Conservation (phyloP, 441 rosid genomes). For the Pelargonium citronellum region DNA sequence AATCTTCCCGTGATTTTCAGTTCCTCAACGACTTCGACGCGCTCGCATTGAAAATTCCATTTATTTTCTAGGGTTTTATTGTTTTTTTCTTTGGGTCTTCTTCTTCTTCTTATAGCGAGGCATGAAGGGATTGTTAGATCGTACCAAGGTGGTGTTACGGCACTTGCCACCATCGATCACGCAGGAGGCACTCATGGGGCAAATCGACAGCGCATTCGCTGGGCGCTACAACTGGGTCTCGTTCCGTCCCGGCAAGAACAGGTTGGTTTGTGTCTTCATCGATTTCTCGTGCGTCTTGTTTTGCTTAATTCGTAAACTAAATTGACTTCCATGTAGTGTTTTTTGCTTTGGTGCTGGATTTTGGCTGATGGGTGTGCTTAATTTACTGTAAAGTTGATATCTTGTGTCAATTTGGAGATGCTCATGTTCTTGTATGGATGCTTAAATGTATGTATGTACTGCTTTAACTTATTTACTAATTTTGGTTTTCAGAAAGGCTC, state of each 20-base stretch:
- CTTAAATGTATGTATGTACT: background rate
- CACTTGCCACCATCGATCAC: constrained; percentile 63
- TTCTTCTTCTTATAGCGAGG: constrained; percentile 13
- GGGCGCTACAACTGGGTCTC: constrained; percentile 60
- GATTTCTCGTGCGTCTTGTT: background rate
- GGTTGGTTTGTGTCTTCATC: constrained; percentile 30
- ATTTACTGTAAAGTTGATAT: background rate
- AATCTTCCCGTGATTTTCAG: constrained; percentile 24
- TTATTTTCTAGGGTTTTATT: constrained; percentile 11
- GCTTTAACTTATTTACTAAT: background rate
- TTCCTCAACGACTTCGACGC: background rate
- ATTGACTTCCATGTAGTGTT: background rate
- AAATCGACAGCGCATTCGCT: constrained; percentile 44
- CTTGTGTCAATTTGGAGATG: background rate
- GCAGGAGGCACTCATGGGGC: constrained; percentile 44
- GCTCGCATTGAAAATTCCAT: constrained; percentile 1
- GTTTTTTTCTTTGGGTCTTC: background rate
- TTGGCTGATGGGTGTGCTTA: background rate
- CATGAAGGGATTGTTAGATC: constrained; percentile 55
- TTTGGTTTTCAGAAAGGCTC: too few species aligned
- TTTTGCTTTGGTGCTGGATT: background rate
- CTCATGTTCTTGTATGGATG: background rate
- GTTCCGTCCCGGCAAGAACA: constrained; percentile 55
- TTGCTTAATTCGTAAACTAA: background rate
- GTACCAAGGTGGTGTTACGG: constrained; percentile 69